phyloP scores from a whole-genome alignment of 495 filamentous ascomycete genomes.

The Hyaloscypha finlandica region DNA sequence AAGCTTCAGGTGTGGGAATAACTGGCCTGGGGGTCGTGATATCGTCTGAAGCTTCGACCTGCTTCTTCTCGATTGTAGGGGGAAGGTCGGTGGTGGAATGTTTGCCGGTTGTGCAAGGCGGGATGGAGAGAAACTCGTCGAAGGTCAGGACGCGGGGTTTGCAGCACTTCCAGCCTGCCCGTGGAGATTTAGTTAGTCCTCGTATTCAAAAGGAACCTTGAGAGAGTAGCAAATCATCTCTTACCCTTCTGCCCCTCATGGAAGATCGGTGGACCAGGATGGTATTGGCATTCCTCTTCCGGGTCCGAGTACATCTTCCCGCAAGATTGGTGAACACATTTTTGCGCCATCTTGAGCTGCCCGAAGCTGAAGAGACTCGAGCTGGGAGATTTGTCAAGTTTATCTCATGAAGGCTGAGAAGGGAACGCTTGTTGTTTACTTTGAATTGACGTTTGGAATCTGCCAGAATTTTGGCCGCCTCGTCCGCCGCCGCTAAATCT shows the following conservation, averaged over 20 bases:
- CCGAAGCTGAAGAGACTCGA: not conserved
- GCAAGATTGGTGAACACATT: conserved; percentile 96
- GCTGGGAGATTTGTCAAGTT: not conserved
- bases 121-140: conserved; percentile 94
- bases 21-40: conserved; percentile 29
- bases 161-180: conserved; percentile 96
- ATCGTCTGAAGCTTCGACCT: conserved; percentile 35
- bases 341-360: conserved; percentile 66
- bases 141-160: conserved; percentile 97
- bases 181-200: conserved; percentile 1
- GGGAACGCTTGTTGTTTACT: not conserved
- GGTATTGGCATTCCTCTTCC: conserved; percentile 86
- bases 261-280: conserved; percentile 92
- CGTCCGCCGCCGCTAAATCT: not conserved
- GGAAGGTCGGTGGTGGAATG: conserved; percentile 82
- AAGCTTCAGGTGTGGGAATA: conserved; percentile 40
- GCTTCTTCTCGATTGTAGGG: conserved; percentile 55
- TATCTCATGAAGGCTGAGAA: not conserved
- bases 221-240: conserved; percentile 25
- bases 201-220: not conserved
- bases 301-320: conserved; percentile 83
- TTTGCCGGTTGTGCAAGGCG: conserved; percentile 91
- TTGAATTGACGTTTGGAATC: conserved; percentile 16
- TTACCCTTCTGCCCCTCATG: conserved; percentile 99
- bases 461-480: conserved; percentile 20